Evolutionary conservation across 176 grass and related monocot genomes (phyloP), one percentile per base, ranked within the genome.

Genomic region (Rhynchospora breviuscula): DNA sequence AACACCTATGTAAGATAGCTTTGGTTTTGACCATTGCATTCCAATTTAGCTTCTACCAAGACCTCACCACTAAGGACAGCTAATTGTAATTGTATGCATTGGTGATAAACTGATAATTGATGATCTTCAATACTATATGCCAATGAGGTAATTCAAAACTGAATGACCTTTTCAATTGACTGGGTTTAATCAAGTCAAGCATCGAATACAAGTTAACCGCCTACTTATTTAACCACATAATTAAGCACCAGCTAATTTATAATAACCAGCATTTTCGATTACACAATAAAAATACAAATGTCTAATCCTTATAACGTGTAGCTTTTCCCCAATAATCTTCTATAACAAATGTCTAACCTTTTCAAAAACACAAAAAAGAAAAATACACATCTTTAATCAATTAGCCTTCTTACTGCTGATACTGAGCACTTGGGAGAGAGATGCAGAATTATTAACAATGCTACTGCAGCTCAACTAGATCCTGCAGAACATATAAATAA

Each of bases 301-400:
- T 40, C 35, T 40, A 40, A 40, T 40, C 35, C 4, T 40, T 40
- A 0, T 8, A 31, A 33, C 49, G 14, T 78, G 49, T 31, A 35
- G 3, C 10, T 78, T 56, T 47, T 1, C 17, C 0, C 67, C 67
- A 71, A 45, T 10, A 71, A 78, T 78, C 51, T 53, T 78, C 51
- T 78, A 57, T 53, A 78, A 78, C 48, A 78, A 33, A 54, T 78
- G 73, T 78, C 48, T 78, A 78, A 78, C 73, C 49, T 56, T 77
- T 33, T 17, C 8, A 77, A 19, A 25, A 76, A 31, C 23, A 31
- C 12, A 7, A 77, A 33, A 2, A 12, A 56, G 31, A 76, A 53
- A 54, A 63, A 48, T 63, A 66, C 35, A 47, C 6, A 10, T 49
- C 18, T 67, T 66, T 67, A 46, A 63, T 5, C 35, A 40, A 40